Evolutionary conservation across 768 basidiomycete species (phyloP).

Genomic region (Neoboletus subvelutipes): DNA sequence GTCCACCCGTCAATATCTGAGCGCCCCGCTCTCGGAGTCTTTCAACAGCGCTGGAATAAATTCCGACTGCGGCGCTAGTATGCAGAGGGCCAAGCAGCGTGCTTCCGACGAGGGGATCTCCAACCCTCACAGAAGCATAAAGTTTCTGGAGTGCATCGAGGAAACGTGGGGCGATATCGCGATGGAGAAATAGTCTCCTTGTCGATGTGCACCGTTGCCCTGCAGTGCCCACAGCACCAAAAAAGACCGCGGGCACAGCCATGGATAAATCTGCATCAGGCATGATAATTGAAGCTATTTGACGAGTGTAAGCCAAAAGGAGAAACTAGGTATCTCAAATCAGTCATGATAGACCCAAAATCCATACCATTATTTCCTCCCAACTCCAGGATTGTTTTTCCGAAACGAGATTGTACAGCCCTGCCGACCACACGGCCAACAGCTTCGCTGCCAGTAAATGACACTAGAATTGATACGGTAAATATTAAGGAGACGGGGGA

Average conservation of each 20-base stretch:
- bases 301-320: conserved; percentile 15
- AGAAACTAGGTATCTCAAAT: conserved; percentile 19
- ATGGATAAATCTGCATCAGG: conserved; percentile 90
- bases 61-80: conserved; percentile 60
- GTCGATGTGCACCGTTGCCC: conserved; percentile 87
- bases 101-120: conserved; percentile 74
- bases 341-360: conserved; percentile 16
- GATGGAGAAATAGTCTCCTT: conserved; percentile 86
- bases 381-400: conserved; percentile 86
- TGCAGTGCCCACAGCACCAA: conserved; percentile 87
- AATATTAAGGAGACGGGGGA: background rate
- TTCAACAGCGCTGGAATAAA: conserved; percentile 61
- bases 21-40: conserved; percentile 66
- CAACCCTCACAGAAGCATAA: conserved; percentile 70
- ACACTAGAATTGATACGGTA: conserved; percentile 50
- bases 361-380: conserved; percentile 91
- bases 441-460: conserved; percentile 92
- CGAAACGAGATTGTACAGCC: conserved; percentile 83
- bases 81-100: conserved; percentile 91
- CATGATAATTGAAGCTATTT: conserved; percentile 84
- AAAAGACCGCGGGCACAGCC: conserved; percentile 88
- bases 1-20: conserved; percentile 74
- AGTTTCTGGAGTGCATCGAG: conserved; percentile 69
- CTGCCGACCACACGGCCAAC: conserved; percentile 88
- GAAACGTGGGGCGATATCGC: conserved; percentile 72